Percentiles rank a stretch among this genome's conserved stretches.
Conservation (phyloP, 192 early-diverging fungal species). For the Backusella morwellensis region DNA sequence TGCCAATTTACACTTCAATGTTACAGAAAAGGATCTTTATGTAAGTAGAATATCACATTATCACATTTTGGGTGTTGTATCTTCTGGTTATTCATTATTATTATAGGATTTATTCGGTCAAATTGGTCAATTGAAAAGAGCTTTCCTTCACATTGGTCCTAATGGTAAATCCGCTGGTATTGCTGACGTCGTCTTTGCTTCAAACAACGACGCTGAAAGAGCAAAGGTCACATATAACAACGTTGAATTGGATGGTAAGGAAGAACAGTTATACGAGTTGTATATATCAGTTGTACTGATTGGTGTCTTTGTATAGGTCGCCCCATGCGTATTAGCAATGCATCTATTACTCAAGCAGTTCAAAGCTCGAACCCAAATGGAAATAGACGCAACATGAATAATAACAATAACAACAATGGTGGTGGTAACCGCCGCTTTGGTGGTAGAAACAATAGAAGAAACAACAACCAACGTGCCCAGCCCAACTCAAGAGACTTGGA, state of each 20-base stretch:
- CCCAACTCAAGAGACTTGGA: slow-evolving; percentile 46
- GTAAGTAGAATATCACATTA: slow-evolving; percentile 14
- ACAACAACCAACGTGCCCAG: slow-evolving; percentile 3
- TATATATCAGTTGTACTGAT: neutral
- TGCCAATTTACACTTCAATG: slow-evolving; percentile 52
- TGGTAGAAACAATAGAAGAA: slow-evolving; percentile 4
- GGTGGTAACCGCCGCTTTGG: slow-evolving; percentile 24
- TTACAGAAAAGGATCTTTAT: slow-evolving; percentile 55
- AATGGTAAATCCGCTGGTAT: slow-evolving; percentile 52
- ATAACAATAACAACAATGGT: slow-evolving; percentile 7
- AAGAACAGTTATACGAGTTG: neutral
- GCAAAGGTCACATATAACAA: slow-evolving; percentile 48
- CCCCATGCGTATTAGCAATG: slow-evolving; percentile 25
- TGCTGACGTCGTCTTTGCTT: slow-evolving; percentile 47
- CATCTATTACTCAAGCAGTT: neutral
- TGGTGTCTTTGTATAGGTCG: slow-evolving; percentile 6
- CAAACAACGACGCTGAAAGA: slow-evolving; percentile 38
- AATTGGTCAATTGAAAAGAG: slow-evolving; percentile 44
- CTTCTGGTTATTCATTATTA: neutral
- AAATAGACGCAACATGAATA: neutral
- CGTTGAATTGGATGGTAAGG: slow-evolving; percentile 52
- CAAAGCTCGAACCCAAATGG: neutral
- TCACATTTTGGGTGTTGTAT: neutral
- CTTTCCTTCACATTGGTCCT: slow-evolving; percentile 46
- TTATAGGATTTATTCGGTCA: slow-evolving; percentile 52